Percentiles rank a stretch among this genome's conserved stretches.
Evolutionary conservation across 495 filamentous ascomycete species (phyloP).

Genomic region (Staphylotrichum longicolle): DNA sequence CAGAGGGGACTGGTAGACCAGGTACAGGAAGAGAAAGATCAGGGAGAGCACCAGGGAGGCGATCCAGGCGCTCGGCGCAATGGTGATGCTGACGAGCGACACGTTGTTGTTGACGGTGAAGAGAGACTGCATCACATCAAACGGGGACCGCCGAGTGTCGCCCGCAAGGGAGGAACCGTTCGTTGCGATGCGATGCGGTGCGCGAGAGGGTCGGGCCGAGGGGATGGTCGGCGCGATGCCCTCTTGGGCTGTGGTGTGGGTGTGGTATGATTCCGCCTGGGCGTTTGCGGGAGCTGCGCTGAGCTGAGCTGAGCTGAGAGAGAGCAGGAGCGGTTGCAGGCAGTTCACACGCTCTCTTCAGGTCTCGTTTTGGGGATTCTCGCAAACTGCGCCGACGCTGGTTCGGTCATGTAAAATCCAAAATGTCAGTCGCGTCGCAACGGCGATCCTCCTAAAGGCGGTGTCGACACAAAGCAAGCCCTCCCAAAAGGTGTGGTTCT

Average conservation of each 20-base stretch:
- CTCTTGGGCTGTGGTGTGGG: neutral
- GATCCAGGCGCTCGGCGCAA: conserved; percentile 54
- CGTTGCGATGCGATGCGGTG: neutral
- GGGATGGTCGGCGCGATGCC: conserved; percentile 14
- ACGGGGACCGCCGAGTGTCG: neutral
- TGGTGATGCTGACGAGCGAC: conserved; percentile 51
- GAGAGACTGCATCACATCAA: conserved; percentile 45
- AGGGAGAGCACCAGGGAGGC: conserved; percentile 50
- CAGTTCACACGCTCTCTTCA: conserved; percentile 4
- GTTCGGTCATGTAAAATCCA: neutral
- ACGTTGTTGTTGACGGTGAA: conserved; percentile 55
- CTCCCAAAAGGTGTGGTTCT: neutral
- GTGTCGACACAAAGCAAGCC: neutral
- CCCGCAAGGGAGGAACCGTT: conserved; percentile 9
- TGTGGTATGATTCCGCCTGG: conserved; percentile 1
- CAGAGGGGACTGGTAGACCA: conserved; percentile 48
- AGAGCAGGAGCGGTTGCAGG: neutral
- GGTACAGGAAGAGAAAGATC: conserved; percentile 50
- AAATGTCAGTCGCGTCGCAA: neutral
- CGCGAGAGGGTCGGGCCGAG: conserved; percentile 6
- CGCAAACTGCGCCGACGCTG: neutral
- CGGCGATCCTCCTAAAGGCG: conserved; percentile 5
- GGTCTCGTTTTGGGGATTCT: neutral
- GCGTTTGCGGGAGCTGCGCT: neutral
- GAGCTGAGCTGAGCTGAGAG: neutral